phyloP scores from a whole-genome alignment of 2,329 filamentous ascomycete species.

The Thelonectria rubi region DNA sequence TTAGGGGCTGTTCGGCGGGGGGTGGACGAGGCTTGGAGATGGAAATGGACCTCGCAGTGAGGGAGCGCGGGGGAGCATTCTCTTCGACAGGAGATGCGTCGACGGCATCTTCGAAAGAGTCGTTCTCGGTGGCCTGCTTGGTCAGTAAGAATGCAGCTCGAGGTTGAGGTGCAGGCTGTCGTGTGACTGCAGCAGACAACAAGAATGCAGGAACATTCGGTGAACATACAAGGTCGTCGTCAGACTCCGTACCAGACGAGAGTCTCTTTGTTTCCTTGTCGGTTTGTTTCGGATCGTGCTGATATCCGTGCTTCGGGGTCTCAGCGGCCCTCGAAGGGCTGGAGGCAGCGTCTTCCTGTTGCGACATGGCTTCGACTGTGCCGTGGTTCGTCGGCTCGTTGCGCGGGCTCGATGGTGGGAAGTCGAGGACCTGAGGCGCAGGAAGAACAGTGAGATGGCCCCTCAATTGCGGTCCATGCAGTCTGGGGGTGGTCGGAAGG shows the following conservation, averaged over 20 bases:
- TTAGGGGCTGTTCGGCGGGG: conserved; percentile 24
- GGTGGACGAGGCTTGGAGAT: conserved; percentile 46
- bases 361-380: conserved; percentile 45
- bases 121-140: conserved; percentile 45
- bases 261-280: conserved; percentile 41
- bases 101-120: conserved; percentile 81
- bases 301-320: conserved; percentile 12
- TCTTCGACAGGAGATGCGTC: conserved; percentile 71
- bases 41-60: conserved; percentile 60
- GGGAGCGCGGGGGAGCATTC: conserved; percentile 66
- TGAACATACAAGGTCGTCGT: conserved; percentile 44
- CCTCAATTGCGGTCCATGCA: conserved; percentile 38
- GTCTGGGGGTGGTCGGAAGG: conserved; percentile 17
- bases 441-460: conserved; percentile 31
- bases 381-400: conserved; percentile 19
- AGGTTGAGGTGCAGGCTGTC: conserved; percentile 26
- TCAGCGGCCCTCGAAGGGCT: conserved; percentile 31
- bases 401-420: conserved; percentile 18
- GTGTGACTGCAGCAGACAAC: conserved; percentile 32
- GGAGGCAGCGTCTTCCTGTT: conserved; percentile 44
- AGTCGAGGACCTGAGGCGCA: conserved; percentile 25
- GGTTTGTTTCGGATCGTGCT: conserved; percentile 28
- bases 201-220: conserved; percentile 21
- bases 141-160: conserved; percentile 29
- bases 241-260: conserved; percentile 45